Conservation (phyloP, 2,329 filamentous ascomycete genomes). For the Neonectria ditissima region DNA sequence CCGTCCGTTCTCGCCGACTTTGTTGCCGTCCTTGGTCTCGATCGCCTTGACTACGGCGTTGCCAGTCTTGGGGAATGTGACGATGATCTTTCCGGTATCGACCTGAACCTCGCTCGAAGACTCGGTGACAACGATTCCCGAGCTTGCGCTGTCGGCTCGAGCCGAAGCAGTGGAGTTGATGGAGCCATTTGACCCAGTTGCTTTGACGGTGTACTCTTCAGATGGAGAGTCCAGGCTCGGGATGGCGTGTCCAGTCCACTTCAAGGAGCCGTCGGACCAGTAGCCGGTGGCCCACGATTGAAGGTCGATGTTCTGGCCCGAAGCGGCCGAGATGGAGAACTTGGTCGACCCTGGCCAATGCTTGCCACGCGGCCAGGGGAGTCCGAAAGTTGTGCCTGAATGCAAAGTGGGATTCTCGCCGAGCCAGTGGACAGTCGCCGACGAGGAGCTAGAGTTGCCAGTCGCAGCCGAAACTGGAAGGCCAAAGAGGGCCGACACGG, state of each 20-base stretch:
- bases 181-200: constrained; percentile 17
- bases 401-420: constrained; percentile 51
- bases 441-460: constrained; percentile 35
- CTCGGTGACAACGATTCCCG: constrained; percentile 31
- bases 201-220: constrained; percentile 55
- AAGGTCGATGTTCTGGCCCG: constrained; percentile 32
- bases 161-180: constrained; percentile 29
- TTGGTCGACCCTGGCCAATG: constrained; percentile 51
- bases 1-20: constrained; percentile 59
- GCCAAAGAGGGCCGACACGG: constrained; percentile 25
- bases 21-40: constrained; percentile 54
- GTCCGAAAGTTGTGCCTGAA: constrained; percentile 56
- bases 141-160: constrained; percentile 6
- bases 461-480: constrained; percentile 27
- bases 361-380: constrained; percentile 58
- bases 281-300: constrained; percentile 70
- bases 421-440: constrained; percentile 53
- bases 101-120: constrained; percentile 50
- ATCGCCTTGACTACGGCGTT: constrained; percentile 54
- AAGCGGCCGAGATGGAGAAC: constrained; percentile 49
- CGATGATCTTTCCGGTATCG: constrained; percentile 58
- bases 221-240: constrained; percentile 54
- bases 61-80: constrained; percentile 58
- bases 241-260: constrained; percentile 71
- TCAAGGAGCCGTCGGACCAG: constrained; percentile 71